These are phyloP conservation scores for Sporothrix dimorphospora DNA, from an alignment of 2,329 filamentous ascomycete genomes.

Conservation along the genomic window DNA sequence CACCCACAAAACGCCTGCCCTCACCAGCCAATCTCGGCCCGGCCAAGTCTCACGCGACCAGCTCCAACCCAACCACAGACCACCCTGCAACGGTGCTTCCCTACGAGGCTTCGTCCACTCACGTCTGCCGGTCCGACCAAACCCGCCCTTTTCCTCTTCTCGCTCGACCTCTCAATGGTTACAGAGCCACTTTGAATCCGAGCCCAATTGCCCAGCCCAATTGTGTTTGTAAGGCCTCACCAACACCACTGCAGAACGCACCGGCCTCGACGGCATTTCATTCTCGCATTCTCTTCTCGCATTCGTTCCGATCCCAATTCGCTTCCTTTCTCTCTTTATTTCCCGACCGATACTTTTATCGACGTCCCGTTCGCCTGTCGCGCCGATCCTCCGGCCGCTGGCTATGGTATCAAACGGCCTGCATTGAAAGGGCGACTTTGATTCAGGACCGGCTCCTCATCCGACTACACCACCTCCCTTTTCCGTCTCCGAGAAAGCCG, in stretches of 20 bases:
- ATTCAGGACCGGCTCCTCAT: not conserved
- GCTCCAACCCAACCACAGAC: slow-evolving; percentile 12
- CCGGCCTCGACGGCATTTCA: not conserved
- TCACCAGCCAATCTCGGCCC: slow-evolving; percentile 32
- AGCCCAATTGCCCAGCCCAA: slow-evolving; percentile 23
- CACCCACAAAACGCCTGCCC: slow-evolving; percentile 16
- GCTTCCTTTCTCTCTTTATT: not conserved
- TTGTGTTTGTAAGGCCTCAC: not conserved
- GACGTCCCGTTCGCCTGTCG: not conserved
- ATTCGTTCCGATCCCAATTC: not conserved
- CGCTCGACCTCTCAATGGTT: not conserved
- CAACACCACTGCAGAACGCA: too few relatives aligned
- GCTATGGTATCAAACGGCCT: not conserved
- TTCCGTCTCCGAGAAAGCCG: not conserved
- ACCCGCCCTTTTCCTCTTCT: not conserved
- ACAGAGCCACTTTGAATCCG: not conserved
- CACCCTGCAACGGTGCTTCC: not conserved
- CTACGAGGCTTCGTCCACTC: slow-evolving; percentile 20
- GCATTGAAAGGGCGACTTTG: not conserved
- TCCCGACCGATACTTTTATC: not conserved
- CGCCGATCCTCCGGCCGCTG: not conserved
- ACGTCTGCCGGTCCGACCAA: not conserved
- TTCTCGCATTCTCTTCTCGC: not conserved
- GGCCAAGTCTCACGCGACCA: slow-evolving; percentile 36
- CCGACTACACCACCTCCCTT: not conserved